Conservation (phyloP, 345 rosid genomes). For the Balakata baccata region DNA sequence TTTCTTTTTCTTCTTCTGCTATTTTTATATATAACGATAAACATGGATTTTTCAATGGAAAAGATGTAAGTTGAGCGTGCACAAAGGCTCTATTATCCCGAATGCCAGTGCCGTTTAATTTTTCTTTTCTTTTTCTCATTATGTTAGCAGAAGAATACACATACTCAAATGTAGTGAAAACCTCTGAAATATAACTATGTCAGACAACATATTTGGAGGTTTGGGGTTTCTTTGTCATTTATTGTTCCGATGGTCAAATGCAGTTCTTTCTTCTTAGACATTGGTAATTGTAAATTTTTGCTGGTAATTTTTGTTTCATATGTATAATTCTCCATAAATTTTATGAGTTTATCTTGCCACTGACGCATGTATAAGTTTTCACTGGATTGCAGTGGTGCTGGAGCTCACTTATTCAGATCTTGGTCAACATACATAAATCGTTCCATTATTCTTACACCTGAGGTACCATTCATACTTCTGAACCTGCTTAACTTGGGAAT, state of each 20-base stretch:
- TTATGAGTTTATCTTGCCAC: background rate
- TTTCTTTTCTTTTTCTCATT: background rate
- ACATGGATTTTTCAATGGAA: background rate
- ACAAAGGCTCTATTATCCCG: background rate
- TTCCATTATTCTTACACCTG: conserved; percentile 78
- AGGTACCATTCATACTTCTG: conserved; percentile 38
- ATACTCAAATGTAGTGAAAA: background rate
- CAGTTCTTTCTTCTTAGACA: background rate
- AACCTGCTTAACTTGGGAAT: background rate
- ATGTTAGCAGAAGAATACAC: too few species aligned
- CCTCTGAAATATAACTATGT: background rate
- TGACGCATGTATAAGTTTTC: background rate
- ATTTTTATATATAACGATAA: background rate
- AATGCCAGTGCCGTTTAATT: background rate
- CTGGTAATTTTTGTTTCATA: background rate
- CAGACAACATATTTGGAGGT: background rate
- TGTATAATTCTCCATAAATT: background rate
- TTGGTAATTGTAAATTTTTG: background rate
- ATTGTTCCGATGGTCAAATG: background rate
- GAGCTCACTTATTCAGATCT: conserved; percentile 81
- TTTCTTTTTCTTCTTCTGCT: background rate
- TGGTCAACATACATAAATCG: conserved; percentile 73
- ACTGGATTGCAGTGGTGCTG: conserved; percentile 34
- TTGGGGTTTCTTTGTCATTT: background rate
- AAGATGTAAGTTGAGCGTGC: background rate